Percentiles rank a stretch among this genome's conserved stretches.
phyloP scores from a whole-genome alignment of 768 basidiomycete genomes.

The Lanmaoa rubissima region DNA sequence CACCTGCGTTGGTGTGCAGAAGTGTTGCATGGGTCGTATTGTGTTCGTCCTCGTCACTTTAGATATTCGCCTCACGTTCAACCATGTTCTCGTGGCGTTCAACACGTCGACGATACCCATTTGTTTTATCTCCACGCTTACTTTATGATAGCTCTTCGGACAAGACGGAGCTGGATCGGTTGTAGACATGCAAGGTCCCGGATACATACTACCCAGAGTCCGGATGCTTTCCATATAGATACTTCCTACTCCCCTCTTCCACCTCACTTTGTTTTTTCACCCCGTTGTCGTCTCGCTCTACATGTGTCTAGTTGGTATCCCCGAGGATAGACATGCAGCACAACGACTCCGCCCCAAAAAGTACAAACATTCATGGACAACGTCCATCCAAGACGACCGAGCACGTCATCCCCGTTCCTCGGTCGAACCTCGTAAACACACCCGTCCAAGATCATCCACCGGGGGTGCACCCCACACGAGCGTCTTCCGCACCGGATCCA shows the following conservation, averaged over 20 bases:
- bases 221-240: neutral
- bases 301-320: neutral
- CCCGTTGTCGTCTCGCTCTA: neutral
- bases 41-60: neutral
- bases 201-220: neutral
- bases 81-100: neutral
- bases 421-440: conserved; percentile 18
- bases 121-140: neutral
- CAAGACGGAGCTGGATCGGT: conserved; percentile 5
- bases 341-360: neutral
- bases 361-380: neutral
- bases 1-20: conserved; percentile 65
- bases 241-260: neutral
- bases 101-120: neutral
- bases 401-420: neutral
- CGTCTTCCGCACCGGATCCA: conserved; percentile 63
- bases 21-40: conserved; percentile 48
- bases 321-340: neutral
- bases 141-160: neutral
- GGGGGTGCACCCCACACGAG: conserved; percentile 73
- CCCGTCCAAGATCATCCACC: conserved; percentile 57
- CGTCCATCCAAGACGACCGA: too few species aligned
- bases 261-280: neutral
- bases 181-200: neutral
- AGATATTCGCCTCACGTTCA: neutral